Base-by-base conservation (phyloP, 805 yeast species). In the Hanseniaspora guilliermondii region DNA sequence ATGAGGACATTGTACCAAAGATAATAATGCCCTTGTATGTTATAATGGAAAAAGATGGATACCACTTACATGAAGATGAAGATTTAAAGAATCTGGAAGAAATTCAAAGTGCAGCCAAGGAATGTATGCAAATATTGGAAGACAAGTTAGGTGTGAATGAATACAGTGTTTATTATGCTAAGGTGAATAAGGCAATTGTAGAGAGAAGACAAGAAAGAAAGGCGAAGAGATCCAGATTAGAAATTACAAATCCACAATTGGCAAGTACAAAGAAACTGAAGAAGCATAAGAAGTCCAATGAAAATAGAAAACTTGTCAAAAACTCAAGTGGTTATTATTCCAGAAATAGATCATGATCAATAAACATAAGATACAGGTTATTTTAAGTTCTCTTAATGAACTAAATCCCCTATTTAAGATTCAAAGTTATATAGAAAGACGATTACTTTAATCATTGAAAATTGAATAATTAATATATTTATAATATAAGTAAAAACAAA, bases 321-420 rank as follows among this genome's bases (percentile, higher is more conserved):
- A 94, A 86, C 63, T 89, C 78, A 32, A 83, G 78, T 64, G 95
- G 95, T 0, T 79, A 71, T 60, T 85, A 84, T 61, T 84, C 77
- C 59, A 80, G 75, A 65, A 72, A 62, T 53, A 64, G 64, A 55
- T 22, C 16, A 36, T 36, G 25, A 47, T 35, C 22, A 19, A 32
- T 35, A n/a, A n/a, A n/a, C n/a, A n/a, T n/a, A n/a, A n/a, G n/a
- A n/a, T n/a, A n/a, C n/a, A n/a, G n/a, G n/a, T n/a, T n/a, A n/a
- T n/a, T n/a, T n/a, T n/a, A n/a, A n/a, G n/a, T n/a, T n/a, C n/a
- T n/a, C n/a, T n/a, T n/a, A n/a, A n/a, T n/a, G n/a, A n/a, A n/a
- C n/a, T n/a, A n/a, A n/a, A n/a, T n/a, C n/a, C n/a, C n/a, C n/a
- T n/a, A n/a, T n/a, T n/a, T n/a, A n/a, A n/a, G n/a, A n/a, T n/a